Conservation (phyloP, 192 early-diverging fungal genomes). For the Coemansia sp. region DNA sequence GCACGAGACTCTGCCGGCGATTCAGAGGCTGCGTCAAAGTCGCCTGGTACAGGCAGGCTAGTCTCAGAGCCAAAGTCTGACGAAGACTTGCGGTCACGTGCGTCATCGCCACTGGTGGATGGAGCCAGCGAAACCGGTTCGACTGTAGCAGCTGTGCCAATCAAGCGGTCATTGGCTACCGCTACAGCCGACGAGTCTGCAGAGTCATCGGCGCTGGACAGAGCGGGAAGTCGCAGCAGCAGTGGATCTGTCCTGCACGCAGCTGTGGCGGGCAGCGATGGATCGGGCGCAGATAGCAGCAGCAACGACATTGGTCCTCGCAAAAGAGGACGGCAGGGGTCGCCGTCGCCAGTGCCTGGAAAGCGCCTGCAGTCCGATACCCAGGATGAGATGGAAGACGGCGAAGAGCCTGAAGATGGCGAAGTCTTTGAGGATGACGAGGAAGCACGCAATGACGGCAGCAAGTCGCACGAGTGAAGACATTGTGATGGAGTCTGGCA, state of each 20-base stretch:
- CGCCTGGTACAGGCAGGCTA: neutral
- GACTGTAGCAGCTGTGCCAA: conserved; percentile 30
- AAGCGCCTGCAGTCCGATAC: conserved; percentile 4
- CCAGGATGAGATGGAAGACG: conserved; percentile 30
- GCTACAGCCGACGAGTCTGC: conserved; percentile 11
- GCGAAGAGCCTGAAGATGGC: conserved; percentile 48
- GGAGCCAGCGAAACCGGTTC: conserved; percentile 4
- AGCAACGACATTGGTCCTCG: conserved; percentile 24
- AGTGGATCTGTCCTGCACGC: neutral
- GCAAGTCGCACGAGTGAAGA: conserved; percentile 43
- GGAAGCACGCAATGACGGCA: conserved; percentile 9
- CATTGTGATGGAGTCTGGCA: conserved; percentile 48
- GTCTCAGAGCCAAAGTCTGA: neutral
- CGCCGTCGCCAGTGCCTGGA: conserved; percentile 15
- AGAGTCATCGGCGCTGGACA: neutral
- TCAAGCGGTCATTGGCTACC: conserved; percentile 38
- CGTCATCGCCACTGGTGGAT: conserved; percentile 10
- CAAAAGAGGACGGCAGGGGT: conserved; percentile 40
- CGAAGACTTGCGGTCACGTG: neutral
- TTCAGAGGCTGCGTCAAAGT: neutral
- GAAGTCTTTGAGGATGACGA: conserved; percentile 51
- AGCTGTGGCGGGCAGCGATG: neutral
- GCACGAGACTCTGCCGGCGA: conserved; percentile 1
- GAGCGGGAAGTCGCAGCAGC: neutral
- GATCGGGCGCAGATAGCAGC: conserved; percentile 1